Percentiles rank a stretch among this genome's conserved stretches.
Conservation (phyloP, 768 basidiomycete species). For the Lentinula guzmanii region DNA sequence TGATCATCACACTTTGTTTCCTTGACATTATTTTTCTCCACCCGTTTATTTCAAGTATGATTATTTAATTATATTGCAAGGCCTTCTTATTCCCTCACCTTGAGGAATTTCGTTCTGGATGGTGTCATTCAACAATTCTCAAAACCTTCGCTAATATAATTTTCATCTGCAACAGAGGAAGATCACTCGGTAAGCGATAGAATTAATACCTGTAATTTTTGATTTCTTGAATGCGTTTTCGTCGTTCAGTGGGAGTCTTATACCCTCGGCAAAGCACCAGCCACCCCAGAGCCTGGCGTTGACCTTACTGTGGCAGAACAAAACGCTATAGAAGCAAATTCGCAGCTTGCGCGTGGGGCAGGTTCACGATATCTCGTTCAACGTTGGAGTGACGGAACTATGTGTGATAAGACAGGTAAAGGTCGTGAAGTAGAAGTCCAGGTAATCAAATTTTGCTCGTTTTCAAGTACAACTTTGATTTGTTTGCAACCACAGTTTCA, state of each 20-base stretch:
- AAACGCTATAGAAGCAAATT: conserved; percentile 57
- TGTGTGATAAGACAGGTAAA: conserved; percentile 88
- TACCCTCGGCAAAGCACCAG: conserved; percentile 67
- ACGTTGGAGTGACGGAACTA: conserved; percentile 84
- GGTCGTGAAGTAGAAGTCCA: conserved; percentile 93
- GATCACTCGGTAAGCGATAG: conserved; percentile 65
- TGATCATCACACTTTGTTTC: conserved; percentile 22
- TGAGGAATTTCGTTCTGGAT: too few species aligned
- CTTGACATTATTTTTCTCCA: background rate
- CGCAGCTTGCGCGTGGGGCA: conserved; percentile 70
- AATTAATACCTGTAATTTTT: conserved; percentile 9
- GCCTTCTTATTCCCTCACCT: background rate
- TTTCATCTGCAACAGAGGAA: conserved; percentile 51
- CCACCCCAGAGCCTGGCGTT: conserved; percentile 50
- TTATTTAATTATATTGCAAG: too few species aligned
- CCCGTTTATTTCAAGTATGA: background rate
- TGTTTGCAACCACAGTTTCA: conserved; percentile 58
- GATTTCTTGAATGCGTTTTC: conserved; percentile 7
- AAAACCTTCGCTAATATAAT: background rate
- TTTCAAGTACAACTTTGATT: background rate
- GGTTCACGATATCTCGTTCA: conserved; percentile 91
- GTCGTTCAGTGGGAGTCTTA: conserved; percentile 65
- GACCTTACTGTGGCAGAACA: conserved; percentile 65
- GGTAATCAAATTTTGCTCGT: conserved; percentile 32
- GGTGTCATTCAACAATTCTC: too few species aligned